phyloP scores from a whole-genome alignment of 495 filamentous ascomycete genomes.

The Bathelium albidoporum region DNA sequence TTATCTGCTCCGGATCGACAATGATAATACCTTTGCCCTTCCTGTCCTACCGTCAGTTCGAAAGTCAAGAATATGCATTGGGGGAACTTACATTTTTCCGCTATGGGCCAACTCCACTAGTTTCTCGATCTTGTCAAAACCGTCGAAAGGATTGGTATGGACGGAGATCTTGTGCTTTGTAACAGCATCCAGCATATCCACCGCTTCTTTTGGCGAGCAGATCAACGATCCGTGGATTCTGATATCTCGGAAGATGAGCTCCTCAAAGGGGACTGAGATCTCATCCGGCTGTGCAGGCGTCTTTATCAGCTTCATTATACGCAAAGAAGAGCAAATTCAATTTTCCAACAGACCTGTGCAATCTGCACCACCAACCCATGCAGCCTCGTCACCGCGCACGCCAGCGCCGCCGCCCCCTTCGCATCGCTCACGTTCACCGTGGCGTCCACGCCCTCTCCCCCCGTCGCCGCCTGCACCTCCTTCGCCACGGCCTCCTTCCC shows the following conservation, averaged over 20 bases:
- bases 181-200: conserved; percentile 42
- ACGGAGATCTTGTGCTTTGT: conserved; percentile 41
- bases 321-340: too few relatives aligned
- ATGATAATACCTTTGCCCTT: conserved; percentile 46
- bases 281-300: conserved; percentile 37
- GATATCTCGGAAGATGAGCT: conserved; percentile 47
- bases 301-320: too few relatives aligned
- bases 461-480: conserved; percentile 38
- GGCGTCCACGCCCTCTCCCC: conserved; percentile 38
- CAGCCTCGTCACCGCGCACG: conserved; percentile 43
- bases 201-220: conserved; percentile 37
- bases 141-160: conserved; percentile 42
- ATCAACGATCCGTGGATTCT: conserved; percentile 40
- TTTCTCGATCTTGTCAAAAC: conserved; percentile 41
- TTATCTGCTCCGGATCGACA: conserved; percentile 31
- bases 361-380: conserved; percentile 47
- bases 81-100: conserved; percentile 34
- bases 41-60: background rate
- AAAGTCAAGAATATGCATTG: background rate
- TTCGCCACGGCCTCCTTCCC: conserved; percentile 36
- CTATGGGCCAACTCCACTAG: conserved; percentile 38
- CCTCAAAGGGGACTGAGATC: conserved; percentile 41
- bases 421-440: conserved; percentile 39
- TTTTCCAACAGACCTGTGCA: conserved; percentile 37
- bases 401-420: conserved; percentile 34